Conservation (phyloP, 441 rosid genomes). For the Gossypium laxum region DNA sequence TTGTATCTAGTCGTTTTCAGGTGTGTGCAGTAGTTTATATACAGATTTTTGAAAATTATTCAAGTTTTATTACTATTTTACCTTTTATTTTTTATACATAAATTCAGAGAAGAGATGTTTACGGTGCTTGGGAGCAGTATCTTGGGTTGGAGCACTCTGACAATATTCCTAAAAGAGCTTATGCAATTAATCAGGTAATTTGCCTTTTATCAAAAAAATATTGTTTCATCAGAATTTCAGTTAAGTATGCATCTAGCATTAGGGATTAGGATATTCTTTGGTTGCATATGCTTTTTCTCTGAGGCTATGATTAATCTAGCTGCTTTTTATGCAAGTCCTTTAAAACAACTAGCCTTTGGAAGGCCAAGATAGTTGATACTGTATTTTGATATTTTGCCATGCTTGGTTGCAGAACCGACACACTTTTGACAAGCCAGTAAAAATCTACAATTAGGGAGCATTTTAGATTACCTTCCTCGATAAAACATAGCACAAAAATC, state of each 20-base stretch:
- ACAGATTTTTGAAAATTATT: not conserved
- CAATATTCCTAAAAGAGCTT: conserved; percentile 32
- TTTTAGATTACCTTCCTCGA: conserved; percentile 9
- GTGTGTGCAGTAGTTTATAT: conserved; percentile 8
- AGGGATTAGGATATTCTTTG: not conserved
- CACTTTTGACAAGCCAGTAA: conserved; percentile 41
- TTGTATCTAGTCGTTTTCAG: conserved; percentile 39
- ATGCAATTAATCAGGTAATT: conserved; percentile 36
- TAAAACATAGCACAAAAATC: conserved; percentile 10
- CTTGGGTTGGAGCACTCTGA: conserved; percentile 47
- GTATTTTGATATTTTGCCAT: not conserved
- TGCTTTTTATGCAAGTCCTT: not conserved
- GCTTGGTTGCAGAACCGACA: conserved; percentile 37
- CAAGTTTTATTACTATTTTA: not conserved
- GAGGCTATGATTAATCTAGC: not conserved
- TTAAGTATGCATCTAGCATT: not conserved
- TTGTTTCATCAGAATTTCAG: not conserved
- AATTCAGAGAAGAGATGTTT: conserved; percentile 33
- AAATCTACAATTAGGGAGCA: conserved; percentile 37
- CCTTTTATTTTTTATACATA: not conserved
- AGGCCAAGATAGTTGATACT: not conserved
- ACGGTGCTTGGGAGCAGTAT: conserved; percentile 50
- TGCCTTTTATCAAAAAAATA: not conserved
- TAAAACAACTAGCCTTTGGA: not conserved
- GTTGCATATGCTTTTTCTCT: not conserved